Evolutionary conservation across 768 basidiomycete genomes (phyloP), one percentile per base, ranked within the genome.

Genomic region (Nidularia sp.): DNA sequence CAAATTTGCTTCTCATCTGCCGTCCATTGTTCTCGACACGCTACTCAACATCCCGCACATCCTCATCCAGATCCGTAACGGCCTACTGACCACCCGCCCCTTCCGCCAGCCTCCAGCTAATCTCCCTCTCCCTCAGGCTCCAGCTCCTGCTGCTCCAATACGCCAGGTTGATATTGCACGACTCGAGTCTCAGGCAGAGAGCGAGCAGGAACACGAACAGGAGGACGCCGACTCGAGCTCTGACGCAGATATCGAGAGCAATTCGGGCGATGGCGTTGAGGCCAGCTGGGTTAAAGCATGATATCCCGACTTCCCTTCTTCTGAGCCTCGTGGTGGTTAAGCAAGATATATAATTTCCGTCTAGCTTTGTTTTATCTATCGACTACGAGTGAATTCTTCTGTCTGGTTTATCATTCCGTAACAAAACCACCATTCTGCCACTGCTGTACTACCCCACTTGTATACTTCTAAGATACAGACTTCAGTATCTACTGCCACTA

Each of bases 221-320:
- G 50, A 62, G 3, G 60, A 69, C 5, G 9, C 12, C 1, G 87
- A 83, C 50, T 69, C 72, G 15, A 75, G 71, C 43, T 87, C 86
- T 1, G 87, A 90, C 49, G 78, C 79, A 5, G 88, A 90, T 52
- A 74, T 80, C 8, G 88, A 89, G 65, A 85, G 85, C 58, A 84
- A 79, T 60, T 65, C 69, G 12, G 78, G 76, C 2, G 81, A 81
- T 57, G 69, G 73, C 9, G 80, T 80, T 29, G 80, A 80, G 47
- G 70, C 65, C 45, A 89, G 86, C 56, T 92, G 89, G 89, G 70
- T 92, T 48, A 88, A 81, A 62, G 61, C 68, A 75, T 50, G 62
- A 29, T 29, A 29, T 4, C 2, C 25, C 25, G 4, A 29, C 25
- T 4, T 29, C 25, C 25, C 25, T 29, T 29, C 4, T 29, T 29